Percentiles rank a stretch among this genome's conserved stretches.
phyloP scores from a whole-genome alignment of 768 basidiomycete species.

The Steccherinum ochraceum region DNA sequence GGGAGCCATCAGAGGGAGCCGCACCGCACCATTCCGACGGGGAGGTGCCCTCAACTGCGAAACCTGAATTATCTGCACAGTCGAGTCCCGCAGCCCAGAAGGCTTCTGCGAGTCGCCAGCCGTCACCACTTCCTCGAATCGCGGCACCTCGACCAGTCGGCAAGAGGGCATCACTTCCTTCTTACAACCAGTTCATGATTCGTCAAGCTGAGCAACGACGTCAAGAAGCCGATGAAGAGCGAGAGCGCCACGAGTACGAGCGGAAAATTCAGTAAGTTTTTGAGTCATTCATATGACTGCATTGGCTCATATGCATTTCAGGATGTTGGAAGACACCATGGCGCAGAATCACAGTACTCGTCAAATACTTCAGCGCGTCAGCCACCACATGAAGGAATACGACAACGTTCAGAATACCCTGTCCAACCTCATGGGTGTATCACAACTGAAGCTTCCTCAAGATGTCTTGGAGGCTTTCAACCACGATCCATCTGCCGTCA shows the following conservation, averaged over 20 bases:
- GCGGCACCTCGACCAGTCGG: not conserved
- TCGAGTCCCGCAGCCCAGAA: not conserved
- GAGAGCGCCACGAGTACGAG: conserved; percentile 51
- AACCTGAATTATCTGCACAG: not conserved
- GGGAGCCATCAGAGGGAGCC: not conserved
- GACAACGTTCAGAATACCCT: conserved; percentile 52
- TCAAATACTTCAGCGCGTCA: conserved; percentile 61
- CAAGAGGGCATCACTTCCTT: conserved; percentile 27
- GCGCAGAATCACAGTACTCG: conserved; percentile 63
- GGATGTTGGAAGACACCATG: conserved; percentile 53
- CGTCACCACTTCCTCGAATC: not conserved
- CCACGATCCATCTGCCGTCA: conserved; percentile 75
- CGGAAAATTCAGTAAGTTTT: conserved; percentile 44
- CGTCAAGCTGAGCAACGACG: conserved; percentile 29
- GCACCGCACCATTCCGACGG: not conserved
- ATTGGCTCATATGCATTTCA: conserved; percentile 22
- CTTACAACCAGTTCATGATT: conserved; percentile 13
- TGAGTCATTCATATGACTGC: not conserved
- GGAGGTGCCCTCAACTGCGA: not conserved
- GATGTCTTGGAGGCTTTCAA: conserved; percentile 70
- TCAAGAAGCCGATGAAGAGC: conserved; percentile 40
- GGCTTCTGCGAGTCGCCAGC: not conserved
- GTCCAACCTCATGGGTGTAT: conserved; percentile 39
- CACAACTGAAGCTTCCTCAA: conserved; percentile 45
- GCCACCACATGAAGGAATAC: conserved; percentile 57